phyloP scores from a whole-genome alignment of 2,329 filamentous ascomycete genomes.

The Kalaharituber pfeilii region DNA sequence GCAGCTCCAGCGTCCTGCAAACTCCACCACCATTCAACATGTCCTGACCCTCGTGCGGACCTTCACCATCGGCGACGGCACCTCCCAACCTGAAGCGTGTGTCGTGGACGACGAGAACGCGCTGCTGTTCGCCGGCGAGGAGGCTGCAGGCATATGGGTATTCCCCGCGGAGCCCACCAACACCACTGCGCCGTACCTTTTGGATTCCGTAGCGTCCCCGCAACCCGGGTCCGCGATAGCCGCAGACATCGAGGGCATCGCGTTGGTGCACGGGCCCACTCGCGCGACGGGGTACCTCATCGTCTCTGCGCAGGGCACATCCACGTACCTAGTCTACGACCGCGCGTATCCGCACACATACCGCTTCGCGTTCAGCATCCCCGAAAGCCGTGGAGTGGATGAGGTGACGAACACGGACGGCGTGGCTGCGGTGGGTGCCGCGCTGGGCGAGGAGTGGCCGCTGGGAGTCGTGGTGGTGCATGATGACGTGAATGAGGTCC shows the following conservation, averaged over 20 bases:
- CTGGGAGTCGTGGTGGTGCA: constrained; percentile 35
- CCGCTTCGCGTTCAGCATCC: constrained; percentile 32
- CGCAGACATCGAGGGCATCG: constrained; percentile 39
- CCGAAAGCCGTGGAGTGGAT: constrained; percentile 31
- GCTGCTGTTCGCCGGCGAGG: constrained; percentile 37
- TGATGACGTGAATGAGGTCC: constrained; percentile 37
- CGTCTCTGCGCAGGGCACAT: constrained; percentile 38
- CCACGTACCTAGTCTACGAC: constrained; percentile 36
- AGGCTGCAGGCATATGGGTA: constrained; percentile 36
- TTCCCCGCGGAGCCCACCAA: constrained; percentile 35
- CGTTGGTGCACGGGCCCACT: constrained; percentile 31
- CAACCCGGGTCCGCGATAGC: constrained; percentile 29
- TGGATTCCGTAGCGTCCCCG: constrained; percentile 27
- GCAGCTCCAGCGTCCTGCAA: not conserved
- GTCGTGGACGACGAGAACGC: constrained; percentile 37
- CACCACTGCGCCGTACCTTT: constrained; percentile 24
- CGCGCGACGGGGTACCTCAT: constrained; percentile 29
- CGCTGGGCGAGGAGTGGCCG: not conserved
- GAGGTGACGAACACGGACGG: constrained; percentile 39
- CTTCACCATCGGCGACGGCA: constrained; percentile 35
- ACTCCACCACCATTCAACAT: constrained; percentile 28
- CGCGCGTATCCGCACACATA: constrained; percentile 34
- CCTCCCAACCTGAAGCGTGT: constrained; percentile 37
- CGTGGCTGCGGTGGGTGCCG: constrained; percentile 31
- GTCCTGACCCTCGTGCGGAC: constrained; percentile 34